phyloP scores from a whole-genome alignment of 345 rosid species.

The Sisymbrium altissimum region DNA sequence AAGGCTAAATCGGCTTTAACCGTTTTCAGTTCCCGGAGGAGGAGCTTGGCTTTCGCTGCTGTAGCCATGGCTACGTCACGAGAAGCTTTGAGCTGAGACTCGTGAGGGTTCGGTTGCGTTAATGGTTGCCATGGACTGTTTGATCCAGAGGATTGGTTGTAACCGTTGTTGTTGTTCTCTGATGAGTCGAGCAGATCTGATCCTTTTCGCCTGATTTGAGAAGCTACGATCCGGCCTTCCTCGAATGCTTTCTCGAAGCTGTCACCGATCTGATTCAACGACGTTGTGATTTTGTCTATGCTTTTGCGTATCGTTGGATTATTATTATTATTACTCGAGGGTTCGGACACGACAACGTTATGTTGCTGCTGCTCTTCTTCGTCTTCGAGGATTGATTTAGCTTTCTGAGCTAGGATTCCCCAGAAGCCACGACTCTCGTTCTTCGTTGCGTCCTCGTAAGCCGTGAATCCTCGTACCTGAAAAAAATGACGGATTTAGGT shows the following conservation, averaged over 20 bases:
- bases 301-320: constrained; percentile 60
- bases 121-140: constrained; percentile 51
- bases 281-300: constrained; percentile 64
- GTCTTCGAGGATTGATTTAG: constrained; percentile 78
- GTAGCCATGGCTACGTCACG: constrained; percentile 99
- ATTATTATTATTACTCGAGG: constrained; percentile 35
- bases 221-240: constrained; percentile 86
- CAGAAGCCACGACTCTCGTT: constrained; percentile 64
- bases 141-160: constrained; percentile 36
- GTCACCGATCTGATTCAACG: constrained; percentile 84
- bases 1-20: constrained; percentile 94
- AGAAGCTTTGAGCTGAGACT: constrained; percentile 95
- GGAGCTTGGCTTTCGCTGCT: constrained; percentile 98
- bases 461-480: constrained; percentile 58
- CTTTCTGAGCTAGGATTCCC: constrained; percentile 86
- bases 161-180: neutral
- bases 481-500: neutral
- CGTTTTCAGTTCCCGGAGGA: constrained; percentile 89
- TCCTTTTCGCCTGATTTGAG: constrained; percentile 70
- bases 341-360: constrained; percentile 13
- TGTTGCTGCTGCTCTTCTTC: constrained; percentile 38
- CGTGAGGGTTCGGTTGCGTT: constrained; percentile 47
- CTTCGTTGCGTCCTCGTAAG: constrained; percentile 41
- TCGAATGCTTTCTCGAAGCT: constrained; percentile 87
- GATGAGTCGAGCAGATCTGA: constrained; percentile 30